Base-by-base conservation (phyloP, 2,329 filamentous ascomycete genomes). In the Onygena corvina region DNA sequence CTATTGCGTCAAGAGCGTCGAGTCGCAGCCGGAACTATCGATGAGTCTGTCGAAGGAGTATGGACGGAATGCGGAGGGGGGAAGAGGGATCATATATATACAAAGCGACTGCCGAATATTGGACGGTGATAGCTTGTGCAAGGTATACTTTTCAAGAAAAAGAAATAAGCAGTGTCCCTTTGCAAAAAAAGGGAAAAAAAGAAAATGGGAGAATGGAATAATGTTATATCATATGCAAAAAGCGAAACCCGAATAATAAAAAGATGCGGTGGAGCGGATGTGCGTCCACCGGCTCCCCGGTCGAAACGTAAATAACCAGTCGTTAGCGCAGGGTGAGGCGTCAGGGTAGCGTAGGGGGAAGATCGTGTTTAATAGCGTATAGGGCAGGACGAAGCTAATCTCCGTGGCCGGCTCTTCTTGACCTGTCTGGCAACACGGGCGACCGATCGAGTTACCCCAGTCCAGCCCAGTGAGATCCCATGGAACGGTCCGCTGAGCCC, bases 401-500 rank as follows among this genome's bases (percentile, higher is more conserved):
- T 40, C 36, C 36, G 36, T 40, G 14, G 21, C 36, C 36, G 36
- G 36, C 36, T 11, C 18, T 23, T 40, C 36, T 38, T 40, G 36
- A 23, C 36, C 36, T 23, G 18, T 40, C 34, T 36, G 4, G 36
- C 18, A 23, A 40, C 18, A 23, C 18, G 20, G 36, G 18, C 36
- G 20, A 18, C n/a, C 42, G 25, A 46, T 46, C 14, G 42, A 46
- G 42, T 46, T 46, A 46, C 29, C 42, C 42, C 42, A 46, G 42
- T 18, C 18, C 20, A 40, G 16, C 35, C 35, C 35, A 30, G 42
- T 29, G 20, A 44, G 48, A 30, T 49, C 48, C 46, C 47, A 52
- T 52, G 50, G 50, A 52, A 52, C 50, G 50, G 50, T 52, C 50
- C 50, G 50, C 50, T 47, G 48, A 52, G 51, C 27, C 47, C 35